Evolutionary conservation across 163 green algal species (phyloP).

Genomic region (Botryococcus braunii): DNA sequence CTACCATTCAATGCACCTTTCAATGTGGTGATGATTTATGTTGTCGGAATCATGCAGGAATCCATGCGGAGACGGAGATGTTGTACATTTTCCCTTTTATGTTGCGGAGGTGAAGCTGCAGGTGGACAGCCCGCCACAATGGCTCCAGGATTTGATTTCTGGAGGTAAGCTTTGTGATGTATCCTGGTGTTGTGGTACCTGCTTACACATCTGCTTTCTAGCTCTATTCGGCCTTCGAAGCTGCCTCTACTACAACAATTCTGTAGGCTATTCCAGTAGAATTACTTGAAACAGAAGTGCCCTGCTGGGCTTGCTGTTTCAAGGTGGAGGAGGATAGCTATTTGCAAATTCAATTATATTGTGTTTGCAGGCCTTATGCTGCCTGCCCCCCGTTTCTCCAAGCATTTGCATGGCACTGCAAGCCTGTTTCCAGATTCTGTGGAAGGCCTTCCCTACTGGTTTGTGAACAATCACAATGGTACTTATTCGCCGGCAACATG

Average conservation of each 20-base stretch:
- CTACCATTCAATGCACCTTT: too few species aligned
- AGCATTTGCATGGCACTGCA: conserved; percentile 75
- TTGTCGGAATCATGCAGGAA: conserved; percentile 6
- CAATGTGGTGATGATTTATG: too few species aligned
- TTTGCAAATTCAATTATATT: too few species aligned
- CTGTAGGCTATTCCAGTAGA: too few species aligned
- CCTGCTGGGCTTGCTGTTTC: too few species aligned
- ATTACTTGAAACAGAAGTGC: too few species aligned
- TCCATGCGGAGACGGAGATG: conserved; percentile 17
- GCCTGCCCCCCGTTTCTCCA: conserved; percentile 71
- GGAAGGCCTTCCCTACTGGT: conserved; percentile 57
- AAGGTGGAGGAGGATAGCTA: too few species aligned
- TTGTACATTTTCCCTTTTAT: conserved; percentile 63
- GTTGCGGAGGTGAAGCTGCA: conserved; percentile 82
- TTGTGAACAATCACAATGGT: conserved; percentile 24
- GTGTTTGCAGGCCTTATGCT: conserved; percentile 44
- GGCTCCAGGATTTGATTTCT: conserved; percentile 41
- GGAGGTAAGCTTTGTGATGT: neutral
- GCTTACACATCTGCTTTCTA: too few species aligned
- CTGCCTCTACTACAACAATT: too few species aligned
- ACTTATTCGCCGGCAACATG: conserved; percentile 51
- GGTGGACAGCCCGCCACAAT: conserved; percentile 42
- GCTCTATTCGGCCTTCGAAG: too few species aligned
- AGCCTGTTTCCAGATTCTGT: conserved; percentile 45
- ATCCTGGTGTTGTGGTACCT: too few species aligned